Percentiles rank a stretch among this genome's conserved stretches.
These are phyloP conservation scores for Leccinum sublutescens DNA, from an alignment of 768 basidiomycete species.

Conservation along the genomic window DNA sequence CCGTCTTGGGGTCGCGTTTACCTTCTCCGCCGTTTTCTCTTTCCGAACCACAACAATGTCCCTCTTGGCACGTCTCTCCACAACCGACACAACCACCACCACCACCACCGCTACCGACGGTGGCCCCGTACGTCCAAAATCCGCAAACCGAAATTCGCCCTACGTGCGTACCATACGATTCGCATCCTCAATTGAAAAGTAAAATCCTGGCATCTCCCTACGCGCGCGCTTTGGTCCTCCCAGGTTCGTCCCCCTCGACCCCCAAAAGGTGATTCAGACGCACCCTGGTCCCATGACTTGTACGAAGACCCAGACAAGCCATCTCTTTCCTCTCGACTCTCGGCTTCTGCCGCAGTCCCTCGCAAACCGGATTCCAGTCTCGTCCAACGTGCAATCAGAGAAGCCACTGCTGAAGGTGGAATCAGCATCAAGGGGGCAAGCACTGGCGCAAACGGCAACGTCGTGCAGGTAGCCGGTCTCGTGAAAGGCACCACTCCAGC, in stretches of 20 bases:
- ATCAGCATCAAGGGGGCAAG: conserved; percentile 73
- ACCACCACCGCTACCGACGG: conserved; percentile 24
- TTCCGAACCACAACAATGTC: conserved; percentile 24
- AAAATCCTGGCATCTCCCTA: conserved; percentile 6
- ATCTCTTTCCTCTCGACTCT: conserved; percentile 56
- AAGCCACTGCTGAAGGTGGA: conserved; percentile 46
- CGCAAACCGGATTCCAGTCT: conserved; percentile 57
- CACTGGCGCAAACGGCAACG: conserved; percentile 50
- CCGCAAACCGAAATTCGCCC: conserved; percentile 31
- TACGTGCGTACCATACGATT: conserved; percentile 36
- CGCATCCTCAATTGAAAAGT: conserved; percentile 27
- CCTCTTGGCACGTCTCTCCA: conserved; percentile 30
- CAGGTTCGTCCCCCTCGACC: conserved; percentile 46
- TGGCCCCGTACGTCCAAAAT: conserved; percentile 32
- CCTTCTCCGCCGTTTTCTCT: conserved; percentile 4
- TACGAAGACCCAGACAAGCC: conserved; percentile 57
- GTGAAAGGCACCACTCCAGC: conserved; percentile 76
- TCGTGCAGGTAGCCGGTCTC: conserved; percentile 73
- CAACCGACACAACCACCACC: not conserved
- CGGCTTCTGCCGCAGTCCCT: conserved; percentile 35
- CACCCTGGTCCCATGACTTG: conserved; percentile 71
- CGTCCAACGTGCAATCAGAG: conserved; percentile 60
- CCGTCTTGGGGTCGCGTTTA: too few relatives aligned
- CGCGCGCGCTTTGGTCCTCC: not conserved
- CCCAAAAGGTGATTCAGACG: conserved; percentile 64